Base-by-base conservation (phyloP, 345 rosid genomes). In the Cardamine chenopodiifolia region DNA sequence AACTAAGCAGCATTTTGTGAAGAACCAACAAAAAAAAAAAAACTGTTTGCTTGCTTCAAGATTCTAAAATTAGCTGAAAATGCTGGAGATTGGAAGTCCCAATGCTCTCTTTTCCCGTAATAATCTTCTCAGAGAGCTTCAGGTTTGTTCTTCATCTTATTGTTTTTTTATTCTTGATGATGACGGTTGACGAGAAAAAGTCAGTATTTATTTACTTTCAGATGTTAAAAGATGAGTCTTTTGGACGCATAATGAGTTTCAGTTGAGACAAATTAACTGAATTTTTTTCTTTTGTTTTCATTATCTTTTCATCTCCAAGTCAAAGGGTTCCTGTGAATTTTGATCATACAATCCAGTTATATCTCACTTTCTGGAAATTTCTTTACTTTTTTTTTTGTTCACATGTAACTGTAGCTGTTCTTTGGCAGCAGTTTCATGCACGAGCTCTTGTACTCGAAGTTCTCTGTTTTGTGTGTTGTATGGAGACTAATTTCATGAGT, bases 81-180 rank as follows among this genome's bases (percentile, higher is more conserved):
- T 94, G 98, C 79, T 91, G 80, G 85, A 91, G 56, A 84, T 83
- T 73, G 95, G 88, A 73, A 85, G 87, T 66, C 88, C 89, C 42
- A 74, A 73, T 23, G 29, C 82, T 3, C 62, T 81, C 68, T 81
- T 90, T 55, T 62, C 78, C 72, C 89, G 85, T 83, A 84, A 83
- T 83, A 85, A 86, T 79, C 82, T 94, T 71, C 93, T 94, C 74
- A 81, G 80, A 78, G 97, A 94, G 85, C 98, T 94, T 76, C 88
- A 94, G 98, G 98, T 94, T 77, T 74, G 78, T 72, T 71, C 77
- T 44, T 58, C 68, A 12, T 68, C 53, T 44, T 42, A 31, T 35
- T 57, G 15, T 65, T 35, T 47, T 7, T 25, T 22, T 25, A 9
- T 66, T 67, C 67, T 72, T 50, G 80, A 75, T 83, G 85, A 88